Evolutionary conservation across 768 basidiomycete species (phyloP), one percentile per base, ranked within the genome.

Genomic region (Calvatia gigantea): DNA sequence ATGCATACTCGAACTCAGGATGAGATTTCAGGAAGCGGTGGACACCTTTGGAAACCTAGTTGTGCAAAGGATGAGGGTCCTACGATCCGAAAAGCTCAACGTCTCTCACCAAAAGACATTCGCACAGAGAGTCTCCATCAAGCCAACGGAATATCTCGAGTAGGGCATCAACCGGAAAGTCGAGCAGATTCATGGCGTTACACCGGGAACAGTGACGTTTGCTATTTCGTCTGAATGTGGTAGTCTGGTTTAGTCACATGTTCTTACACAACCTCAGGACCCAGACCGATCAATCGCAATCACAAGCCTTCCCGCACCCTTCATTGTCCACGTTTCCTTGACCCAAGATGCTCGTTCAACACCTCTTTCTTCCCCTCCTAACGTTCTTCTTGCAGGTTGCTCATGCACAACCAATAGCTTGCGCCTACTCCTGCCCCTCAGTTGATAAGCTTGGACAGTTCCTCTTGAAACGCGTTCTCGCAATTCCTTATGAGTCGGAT

Each of bases 1-100:
- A 47, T 37, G 12, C 19, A 25, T 55, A 55, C 28, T 55, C 54
- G 14, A 55, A 55, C 8, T 55, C 54, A 4, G 37, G 45, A 21
- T 27, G 23, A 28, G 11, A 17, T 7, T 39, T 28, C 14, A 55
- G 45, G 32, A 47, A 55, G 4, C 8, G 27, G 7, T 27, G 54
- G 33, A 55, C 19, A 31, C 17, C 4, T 39, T 46, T 47, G 27
- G 44, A 47, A 8, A 55, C 54, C 54, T 54, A 35, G 33, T n/a
- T 23, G 28, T 21, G 41, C 7, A 9, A 42, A 35, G 42, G 2
- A 33, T 2, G 23, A 23, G 25, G 28, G 19, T 25, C 12, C 9
- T 6, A 12, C 3, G 11, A 42, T 42, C 25, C 41, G 5, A 23
- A 42, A 23, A 11, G 19, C 11, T 4, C 6, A 23, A 4, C 23